These are phyloP conservation scores for Simmondsia chinensis DNA, from an alignment of 148 eudicot species.

Conservation along the genomic window DNA sequence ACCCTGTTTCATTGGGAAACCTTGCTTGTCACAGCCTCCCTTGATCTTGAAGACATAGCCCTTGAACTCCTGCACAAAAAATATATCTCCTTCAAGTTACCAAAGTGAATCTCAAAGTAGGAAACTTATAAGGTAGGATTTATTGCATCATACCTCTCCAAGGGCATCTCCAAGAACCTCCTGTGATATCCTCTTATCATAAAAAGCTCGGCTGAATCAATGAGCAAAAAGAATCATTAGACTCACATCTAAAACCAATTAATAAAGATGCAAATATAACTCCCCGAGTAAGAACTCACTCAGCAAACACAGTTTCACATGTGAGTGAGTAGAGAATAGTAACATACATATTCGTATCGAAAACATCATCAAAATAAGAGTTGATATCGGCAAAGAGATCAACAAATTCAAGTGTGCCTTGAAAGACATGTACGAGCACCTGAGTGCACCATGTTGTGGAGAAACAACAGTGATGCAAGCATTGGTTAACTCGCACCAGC, in stretches of 20 bases:
- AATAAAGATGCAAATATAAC: too few relatives aligned
- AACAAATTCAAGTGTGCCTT: not conserved
- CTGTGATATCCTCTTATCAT: constrained; percentile 78
- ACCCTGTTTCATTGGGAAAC: constrained; percentile 87
- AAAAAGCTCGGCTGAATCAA: constrained; percentile 48
- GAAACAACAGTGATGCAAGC: constrained; percentile 13
- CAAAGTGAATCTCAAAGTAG: too few relatives aligned
- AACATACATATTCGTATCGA: too few relatives aligned
- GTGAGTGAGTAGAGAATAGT: too few relatives aligned
- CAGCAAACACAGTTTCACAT: too few relatives aligned
- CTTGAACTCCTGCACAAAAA: constrained; percentile 45
- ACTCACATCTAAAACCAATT: too few relatives aligned
- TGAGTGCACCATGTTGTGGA: constrained; percentile 19
- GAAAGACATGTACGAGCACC: constrained; percentile 8
- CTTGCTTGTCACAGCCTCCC: constrained; percentile 82
- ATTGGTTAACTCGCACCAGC: constrained; percentile 10
- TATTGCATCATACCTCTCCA: constrained; percentile 51
- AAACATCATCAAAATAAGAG: too few relatives aligned
- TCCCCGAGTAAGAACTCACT: too few relatives aligned
- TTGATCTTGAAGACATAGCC: constrained; percentile 65
- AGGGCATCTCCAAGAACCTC: constrained; percentile 64
- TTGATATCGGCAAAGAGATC: too few relatives aligned
- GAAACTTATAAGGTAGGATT: too few relatives aligned
- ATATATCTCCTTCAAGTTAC: too few relatives aligned
- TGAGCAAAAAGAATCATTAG: not conserved